Evolutionary conservation across 495 filamentous ascomycete genomes (phyloP), one percentile per base, ranked within the genome.

Genomic region (Talaromyces wortmannii): DNA sequence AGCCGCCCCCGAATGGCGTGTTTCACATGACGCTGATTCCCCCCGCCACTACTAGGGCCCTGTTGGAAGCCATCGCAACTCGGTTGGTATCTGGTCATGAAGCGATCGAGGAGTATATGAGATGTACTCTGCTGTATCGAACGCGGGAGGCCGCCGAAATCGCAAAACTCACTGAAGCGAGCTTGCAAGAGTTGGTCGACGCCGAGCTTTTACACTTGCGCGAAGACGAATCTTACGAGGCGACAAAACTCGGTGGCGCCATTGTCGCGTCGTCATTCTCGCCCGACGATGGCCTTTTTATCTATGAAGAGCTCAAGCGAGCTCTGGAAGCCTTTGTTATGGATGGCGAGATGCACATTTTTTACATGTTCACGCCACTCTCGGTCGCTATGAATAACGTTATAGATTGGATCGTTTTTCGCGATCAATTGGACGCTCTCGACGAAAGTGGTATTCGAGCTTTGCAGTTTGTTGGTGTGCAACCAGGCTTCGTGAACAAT

Each of bases 261-360:
- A 81, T 87, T 23, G 87, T 94, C 23, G 80, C 83, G 4, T 89
- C 89, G 1, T 81, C 83, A 0, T 76, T 94, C 33, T 78, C 85
- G 6, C 89, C 88, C 0, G 85, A 89, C 56, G 89, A 92, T 61
- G 89, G 89, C 2, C 65, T 90, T 0, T 92, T 90, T 60, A 74
- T 92, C 7, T 74, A 91, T 58, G 73, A 80, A 47, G 89, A 92
- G 60, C 72, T 92, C 52, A 75, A 75, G 55, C 75, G 78, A 56
- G 87, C 89, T 0, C 65, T 92, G 3, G 74, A 80, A 48, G 86
- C 83, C 6, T 94, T 94, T 55, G 89, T 91, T 15, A 83, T 94
- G 80, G 87, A 91, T 61, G 87, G 86, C 15, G 89, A 94, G 48
- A 85, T 94, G 85, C 89, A 94, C 61, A 77, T 91, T 40, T 79